phyloP scores from a whole-genome alignment of 176 grass and related monocot species.

The Carex scoparia region DNA sequence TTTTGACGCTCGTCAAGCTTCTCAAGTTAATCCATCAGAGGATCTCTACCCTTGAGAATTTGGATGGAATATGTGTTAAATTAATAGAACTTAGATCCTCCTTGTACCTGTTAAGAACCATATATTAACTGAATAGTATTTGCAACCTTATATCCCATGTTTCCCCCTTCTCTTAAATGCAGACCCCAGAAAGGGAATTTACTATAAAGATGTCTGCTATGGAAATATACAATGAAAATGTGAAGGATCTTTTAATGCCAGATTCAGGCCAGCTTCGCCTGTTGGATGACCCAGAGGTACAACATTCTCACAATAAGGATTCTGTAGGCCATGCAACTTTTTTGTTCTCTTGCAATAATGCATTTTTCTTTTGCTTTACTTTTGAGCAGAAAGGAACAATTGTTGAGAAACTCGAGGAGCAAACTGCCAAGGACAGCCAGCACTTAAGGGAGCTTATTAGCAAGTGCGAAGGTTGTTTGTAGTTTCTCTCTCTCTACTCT shows the following conservation, averaged over 20 bases:
- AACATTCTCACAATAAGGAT: too few species aligned
- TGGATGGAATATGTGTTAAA: too few species aligned
- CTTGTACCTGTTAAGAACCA: background rate
- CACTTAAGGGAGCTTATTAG: conserved; percentile 82
- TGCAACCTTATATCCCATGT: background rate
- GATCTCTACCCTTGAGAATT: too few species aligned
- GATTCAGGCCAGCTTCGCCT: conserved; percentile 76
- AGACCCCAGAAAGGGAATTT: conserved; percentile 76
- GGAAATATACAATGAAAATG: conserved; percentile 95
- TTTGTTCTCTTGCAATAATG: background rate
- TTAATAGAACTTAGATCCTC: too few species aligned
- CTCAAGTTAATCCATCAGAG: too few species aligned
- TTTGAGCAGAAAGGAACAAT: conserved; percentile 83
- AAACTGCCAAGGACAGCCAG: conserved; percentile 62
- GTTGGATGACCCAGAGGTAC: conserved; percentile 97
- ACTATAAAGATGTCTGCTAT: conserved; percentile 50
- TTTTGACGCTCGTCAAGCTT: too few species aligned
- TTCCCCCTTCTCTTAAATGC: background rate
- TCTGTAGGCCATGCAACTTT: background rate
- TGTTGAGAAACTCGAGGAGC: conserved; percentile 87
- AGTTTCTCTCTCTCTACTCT: background rate
- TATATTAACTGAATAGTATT: background rate
- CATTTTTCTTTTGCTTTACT: conserved; percentile 1
- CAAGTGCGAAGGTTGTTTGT: conserved; percentile 70
- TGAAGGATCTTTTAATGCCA: conserved; percentile 91